phyloP scores from a whole-genome alignment of 2,329 filamentous ascomycete species.

The Tolypocladium tropicale region DNA sequence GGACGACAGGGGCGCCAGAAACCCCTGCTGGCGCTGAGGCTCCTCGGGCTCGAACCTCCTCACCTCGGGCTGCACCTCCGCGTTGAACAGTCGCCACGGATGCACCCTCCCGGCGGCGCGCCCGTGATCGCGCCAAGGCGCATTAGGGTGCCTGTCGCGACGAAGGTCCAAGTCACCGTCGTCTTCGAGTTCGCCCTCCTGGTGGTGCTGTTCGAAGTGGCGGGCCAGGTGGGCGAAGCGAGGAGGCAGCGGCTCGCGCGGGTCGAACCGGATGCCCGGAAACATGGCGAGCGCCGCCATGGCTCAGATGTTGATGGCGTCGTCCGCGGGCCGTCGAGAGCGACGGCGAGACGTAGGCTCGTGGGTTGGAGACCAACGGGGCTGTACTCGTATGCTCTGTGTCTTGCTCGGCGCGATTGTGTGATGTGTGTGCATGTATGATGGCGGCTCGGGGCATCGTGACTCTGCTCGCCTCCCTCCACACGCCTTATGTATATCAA shows the following conservation, averaged over 20 bases:
- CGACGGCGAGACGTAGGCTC: neutral
- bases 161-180: neutral
- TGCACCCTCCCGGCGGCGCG: neutral
- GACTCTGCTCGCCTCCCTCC: neutral
- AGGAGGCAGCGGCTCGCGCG: slow-evolving; percentile 4
- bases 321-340: neutral
- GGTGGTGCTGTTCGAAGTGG: neutral
- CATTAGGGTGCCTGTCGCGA: neutral
- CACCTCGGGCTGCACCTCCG: neutral
- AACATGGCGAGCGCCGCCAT: neutral
- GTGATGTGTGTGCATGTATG: neutral
- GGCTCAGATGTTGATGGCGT: neutral
- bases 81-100: neutral
- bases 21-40: neutral
- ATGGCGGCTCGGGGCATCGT: neutral
- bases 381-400: neutral
- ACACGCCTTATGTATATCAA: neutral
- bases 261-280: slow-evolving; percentile 3
- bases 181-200: neutral
- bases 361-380: neutral
- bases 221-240: neutral
- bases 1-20: slow-evolving; percentile 2
- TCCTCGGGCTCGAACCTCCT: neutral
- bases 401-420: neutral
- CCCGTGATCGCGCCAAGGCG: neutral